These are phyloP conservation scores for Magnolia kwangsiensis DNA, from an alignment of 164 flowering plant genomes.

Conservation along the genomic window DNA sequence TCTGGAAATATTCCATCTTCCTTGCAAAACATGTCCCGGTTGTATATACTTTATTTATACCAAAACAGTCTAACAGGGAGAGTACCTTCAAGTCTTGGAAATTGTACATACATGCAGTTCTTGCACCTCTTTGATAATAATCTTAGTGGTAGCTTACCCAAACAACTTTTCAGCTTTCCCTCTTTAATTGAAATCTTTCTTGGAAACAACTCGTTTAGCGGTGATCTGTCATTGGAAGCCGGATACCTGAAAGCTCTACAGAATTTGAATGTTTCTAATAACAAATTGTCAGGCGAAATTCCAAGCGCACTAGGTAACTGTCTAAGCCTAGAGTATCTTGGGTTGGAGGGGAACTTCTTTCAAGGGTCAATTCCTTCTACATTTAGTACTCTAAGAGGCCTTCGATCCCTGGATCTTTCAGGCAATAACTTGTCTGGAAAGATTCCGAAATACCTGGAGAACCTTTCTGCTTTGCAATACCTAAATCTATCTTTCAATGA, in stretches of 20 bases:
- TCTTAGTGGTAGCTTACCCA: neutral
- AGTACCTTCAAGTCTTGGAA: conserved; percentile 1
- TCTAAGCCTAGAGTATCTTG: conserved; percentile 54
- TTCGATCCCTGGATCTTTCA: conserved; percentile 63
- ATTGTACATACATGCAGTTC: neutral
- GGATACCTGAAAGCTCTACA: conserved; percentile 53
- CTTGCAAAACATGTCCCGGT: conserved; percentile 7
- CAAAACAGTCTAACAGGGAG: conserved; percentile 8
- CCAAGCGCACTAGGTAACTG: conserved; percentile 52
- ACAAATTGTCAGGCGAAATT: conserved; percentile 57
- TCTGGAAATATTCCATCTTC: conserved; percentile 18
- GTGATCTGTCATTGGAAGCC: conserved; percentile 49
- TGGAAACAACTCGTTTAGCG: conserved; percentile 15
- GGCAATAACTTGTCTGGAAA: conserved; percentile 21
- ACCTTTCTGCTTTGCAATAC: neutral
- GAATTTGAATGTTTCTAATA: conserved; percentile 61
- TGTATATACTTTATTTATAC: neutral
- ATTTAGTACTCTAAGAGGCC: conserved; percentile 45
- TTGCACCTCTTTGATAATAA: neutral
- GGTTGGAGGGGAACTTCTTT: conserved; percentile 59
- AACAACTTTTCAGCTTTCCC: neutral
- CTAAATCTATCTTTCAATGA: too few relatives aligned
- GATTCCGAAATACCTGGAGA: neutral
- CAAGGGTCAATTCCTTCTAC: conserved; percentile 63
- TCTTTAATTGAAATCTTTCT: neutral